Percentiles rank a stretch among this genome's conserved stretches.
Evolutionary conservation across 371 early-diverging fungal species (phyloP).

Genomic region (Apophysomyces sp.): DNA sequence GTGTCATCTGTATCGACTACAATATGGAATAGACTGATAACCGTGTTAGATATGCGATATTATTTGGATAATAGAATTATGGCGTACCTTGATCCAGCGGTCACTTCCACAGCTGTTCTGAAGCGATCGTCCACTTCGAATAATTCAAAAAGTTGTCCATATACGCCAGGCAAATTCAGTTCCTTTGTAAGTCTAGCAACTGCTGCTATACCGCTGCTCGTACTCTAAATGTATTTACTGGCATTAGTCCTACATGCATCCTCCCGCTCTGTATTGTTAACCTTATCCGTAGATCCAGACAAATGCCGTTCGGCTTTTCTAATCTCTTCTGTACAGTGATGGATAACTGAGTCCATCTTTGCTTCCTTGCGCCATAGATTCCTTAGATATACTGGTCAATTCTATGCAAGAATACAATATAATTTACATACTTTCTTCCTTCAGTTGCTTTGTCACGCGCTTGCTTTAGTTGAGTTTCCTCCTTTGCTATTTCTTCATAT

Average conservation of each 20-base stretch:
- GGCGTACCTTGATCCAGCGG: constrained; percentile 78
- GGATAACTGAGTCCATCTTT: constrained; percentile 64
- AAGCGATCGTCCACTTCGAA: constrained; percentile 86
- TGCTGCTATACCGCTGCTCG: constrained; percentile 72
- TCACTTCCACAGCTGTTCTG: constrained; percentile 87
- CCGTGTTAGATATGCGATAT: neutral
- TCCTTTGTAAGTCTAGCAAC: constrained; percentile 66
- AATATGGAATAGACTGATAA: constrained; percentile 88
- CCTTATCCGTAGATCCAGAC: constrained; percentile 77
- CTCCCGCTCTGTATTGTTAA: constrained; percentile 13
- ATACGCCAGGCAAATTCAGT: constrained; percentile 71
- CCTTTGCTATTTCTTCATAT: constrained; percentile 28
- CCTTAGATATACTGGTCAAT: constrained; percentile 11
- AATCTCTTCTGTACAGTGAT: constrained; percentile 72
- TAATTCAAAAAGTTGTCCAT: constrained; percentile 92
- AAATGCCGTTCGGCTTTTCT: constrained; percentile 75
- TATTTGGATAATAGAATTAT: neutral
- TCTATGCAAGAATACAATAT: neutral
- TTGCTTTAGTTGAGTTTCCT: constrained; percentile 22
- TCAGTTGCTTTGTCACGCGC: constrained; percentile 71
- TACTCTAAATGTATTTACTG: too few species aligned
- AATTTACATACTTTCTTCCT: constrained; percentile 59
- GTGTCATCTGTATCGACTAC: constrained; percentile 96
- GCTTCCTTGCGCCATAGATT: constrained; percentile 93
- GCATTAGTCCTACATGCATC: neutral